A percentile compares a stretch with the other conserved stretches of the same genome.
Evolutionary conservation across 768 basidiomycete genomes (phyloP).

Genomic region (Suillus spraguei): DNA sequence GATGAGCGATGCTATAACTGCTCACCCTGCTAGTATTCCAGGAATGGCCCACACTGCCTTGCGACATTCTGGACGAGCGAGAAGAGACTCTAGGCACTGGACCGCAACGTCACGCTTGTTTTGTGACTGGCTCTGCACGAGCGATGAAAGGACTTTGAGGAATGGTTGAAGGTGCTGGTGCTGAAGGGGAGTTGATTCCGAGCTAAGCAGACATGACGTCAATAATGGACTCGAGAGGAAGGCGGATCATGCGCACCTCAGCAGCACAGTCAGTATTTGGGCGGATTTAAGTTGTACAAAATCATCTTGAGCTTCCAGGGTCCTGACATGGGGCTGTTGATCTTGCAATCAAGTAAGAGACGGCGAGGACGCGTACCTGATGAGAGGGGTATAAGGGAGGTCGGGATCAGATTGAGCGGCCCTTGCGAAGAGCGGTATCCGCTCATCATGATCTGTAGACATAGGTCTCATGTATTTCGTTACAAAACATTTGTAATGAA

Average conservation of each 20-base stretch:
- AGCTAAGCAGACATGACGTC: constrained; percentile 34
- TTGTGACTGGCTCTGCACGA: constrained; percentile 59
- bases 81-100: constrained; percentile 84
- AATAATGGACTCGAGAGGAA: constrained; percentile 16
- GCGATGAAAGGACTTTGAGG: constrained; percentile 55
- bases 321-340: constrained; percentile 45
- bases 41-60: constrained; percentile 79
- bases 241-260: constrained; percentile 51
- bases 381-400: constrained; percentile 77
- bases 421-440: constrained; percentile 73
- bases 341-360: background rate
- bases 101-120: constrained; percentile 89
- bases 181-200: constrained; percentile 50
- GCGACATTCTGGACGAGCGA: constrained; percentile 81
- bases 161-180: constrained; percentile 61
- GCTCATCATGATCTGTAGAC: constrained; percentile 79
- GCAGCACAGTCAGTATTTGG: constrained; percentile 85
- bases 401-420: constrained; percentile 70
- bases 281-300: constrained; percentile 92
- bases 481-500: background rate
- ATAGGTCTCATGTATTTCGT: background rate
- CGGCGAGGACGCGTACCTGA: constrained; percentile 51
- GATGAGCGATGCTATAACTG: background rate
- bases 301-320: constrained; percentile 86
- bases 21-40: constrained; percentile 69